Base-by-base conservation (phyloP, 441 rosid genomes). In the Francoa sonchifolia region DNA sequence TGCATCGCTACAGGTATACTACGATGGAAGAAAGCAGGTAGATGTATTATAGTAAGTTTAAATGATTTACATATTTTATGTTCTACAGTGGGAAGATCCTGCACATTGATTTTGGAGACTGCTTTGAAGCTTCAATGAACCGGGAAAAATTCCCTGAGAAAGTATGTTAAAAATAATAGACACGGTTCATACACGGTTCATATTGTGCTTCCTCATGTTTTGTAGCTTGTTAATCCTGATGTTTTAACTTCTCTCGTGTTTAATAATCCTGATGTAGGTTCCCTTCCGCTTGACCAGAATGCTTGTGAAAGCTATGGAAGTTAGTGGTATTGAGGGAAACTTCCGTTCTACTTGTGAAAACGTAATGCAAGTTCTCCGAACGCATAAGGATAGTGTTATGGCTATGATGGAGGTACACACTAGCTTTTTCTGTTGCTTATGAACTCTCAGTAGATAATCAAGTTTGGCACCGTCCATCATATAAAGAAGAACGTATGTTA, bases 281-380 rank as follows among this genome's bases (percentile, higher is more conserved):
- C 99, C 99, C 14, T 92, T 92, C 67, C 95, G 99, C 28, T 69
- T 87, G 83, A 92, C 99, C 28, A 84, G 99, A 74, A 92, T 92
- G 99, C 97, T 92, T 55, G 97, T 87, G 54, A 92, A 87, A 71
- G 99, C 99, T 41, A 92, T 92, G 99, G 99, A 87, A 71, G 96
- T 93, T 34, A 80, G 99, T 63, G 97, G 99, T 50, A 76, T 88
- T 22, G 99, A 93, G 66, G 99, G 99, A 40, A 93, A 82, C 46
- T 93, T 93, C 57, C 87, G 90, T n/a, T 76, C 82, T 39, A 93
- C 99, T 1, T 88, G 99, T 38, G 99, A 93, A 77, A 88, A 88
- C 55, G 99, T 93, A 54, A 88, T 84, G 99, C 96, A 93, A 74
- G 99, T 93, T 60, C 94, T 93, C 30, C 79, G 99, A 43, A 62